Base-by-base conservation (phyloP, 2,329 filamentous ascomycete species). In the Neocucurbitaria cava region DNA sequence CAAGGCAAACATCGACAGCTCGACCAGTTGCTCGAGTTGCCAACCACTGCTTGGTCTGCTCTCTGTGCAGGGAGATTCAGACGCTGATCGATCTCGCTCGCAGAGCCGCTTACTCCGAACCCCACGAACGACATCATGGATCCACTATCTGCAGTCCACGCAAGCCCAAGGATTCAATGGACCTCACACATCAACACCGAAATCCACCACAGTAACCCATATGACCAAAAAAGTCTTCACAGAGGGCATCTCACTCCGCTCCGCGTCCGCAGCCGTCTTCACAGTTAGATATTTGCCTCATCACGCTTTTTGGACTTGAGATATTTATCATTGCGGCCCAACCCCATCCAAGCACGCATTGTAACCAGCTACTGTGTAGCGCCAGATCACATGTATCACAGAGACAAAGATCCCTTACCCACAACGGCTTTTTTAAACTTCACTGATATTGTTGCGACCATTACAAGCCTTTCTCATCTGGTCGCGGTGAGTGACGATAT, bases 61-160 rank as follows among this genome's bases (percentile, higher is more conserved):
- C 17, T 39, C 17, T 18, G 8, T 18, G 23, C 24, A 42, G 15
- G 41, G 23, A 8, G 5, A 18, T 26, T 23, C 24, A 31, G 33
- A 17, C 31, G 46, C 39, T 18, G 28, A 47, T 48, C 23, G 38
- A n/a, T n/a, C 28, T 49, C 31, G n/a, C 23, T 41, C 21, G 21
- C 24, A 45, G 36, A 48, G 46, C 44, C 30, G 33, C 48, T 33
- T 35, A 23, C 40, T 28, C 21, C 24, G 44, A n/a, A 48, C 48
- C 53, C 49, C 48, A 49, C 56, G 42, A 42, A 49, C 56, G 26
- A 42, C 53, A 59, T 59, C 42, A 45, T 50, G 38, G 56, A 42
- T 17, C 49, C 56, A 53, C 49, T 28, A 35, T 38, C 49, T 44
- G 42, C 45, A 46, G 36, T 49, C 36, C 30, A 30, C 44, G 15